Conservation (phyloP, 1,284 basidiomycete genomes). For the Trametes pubescens region DNA sequence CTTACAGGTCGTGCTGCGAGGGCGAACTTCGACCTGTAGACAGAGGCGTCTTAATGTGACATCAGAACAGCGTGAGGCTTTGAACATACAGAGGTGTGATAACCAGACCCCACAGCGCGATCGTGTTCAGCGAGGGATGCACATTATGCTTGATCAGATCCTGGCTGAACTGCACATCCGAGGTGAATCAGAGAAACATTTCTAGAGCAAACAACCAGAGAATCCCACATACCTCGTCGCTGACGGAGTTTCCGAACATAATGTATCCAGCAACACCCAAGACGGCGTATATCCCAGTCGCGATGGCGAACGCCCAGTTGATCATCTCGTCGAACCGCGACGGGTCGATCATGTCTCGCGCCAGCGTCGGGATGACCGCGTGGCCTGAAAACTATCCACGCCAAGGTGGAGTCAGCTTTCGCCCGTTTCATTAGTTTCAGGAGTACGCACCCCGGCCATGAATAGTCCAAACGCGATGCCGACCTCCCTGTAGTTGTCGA, state of each 20-base stretch:
- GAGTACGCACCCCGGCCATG: constrained; percentile 85
- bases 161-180: constrained; percentile 75
- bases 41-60: constrained; percentile 18
- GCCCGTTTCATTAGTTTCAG: neutral
- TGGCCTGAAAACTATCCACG: constrained; percentile 84
- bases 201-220: neutral
- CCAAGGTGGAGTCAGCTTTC: neutral
- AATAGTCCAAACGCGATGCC: constrained; percentile 88
- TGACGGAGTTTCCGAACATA: constrained; percentile 89
- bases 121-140: constrained; percentile 76
- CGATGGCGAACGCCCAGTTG: constrained; percentile 84
- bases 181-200: neutral
- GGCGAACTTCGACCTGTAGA: constrained; percentile 83
- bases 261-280: constrained; percentile 90
- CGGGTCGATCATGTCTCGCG: constrained; percentile 90
- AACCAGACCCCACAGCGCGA: constrained; percentile 91
- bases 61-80: too few species aligned
- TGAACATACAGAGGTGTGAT: constrained; percentile 82
- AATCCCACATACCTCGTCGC: constrained; percentile 73
- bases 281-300: constrained; percentile 80
- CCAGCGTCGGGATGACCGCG: constrained; percentile 90
- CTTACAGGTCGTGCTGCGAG: too few species aligned
- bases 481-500: constrained; percentile 66
- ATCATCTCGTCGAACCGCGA: constrained; percentile 85
- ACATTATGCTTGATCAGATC: constrained; percentile 82